phyloP scores from a whole-genome alignment of 2,329 filamentous ascomycete species.

The Aureobasidium sp. region DNA sequence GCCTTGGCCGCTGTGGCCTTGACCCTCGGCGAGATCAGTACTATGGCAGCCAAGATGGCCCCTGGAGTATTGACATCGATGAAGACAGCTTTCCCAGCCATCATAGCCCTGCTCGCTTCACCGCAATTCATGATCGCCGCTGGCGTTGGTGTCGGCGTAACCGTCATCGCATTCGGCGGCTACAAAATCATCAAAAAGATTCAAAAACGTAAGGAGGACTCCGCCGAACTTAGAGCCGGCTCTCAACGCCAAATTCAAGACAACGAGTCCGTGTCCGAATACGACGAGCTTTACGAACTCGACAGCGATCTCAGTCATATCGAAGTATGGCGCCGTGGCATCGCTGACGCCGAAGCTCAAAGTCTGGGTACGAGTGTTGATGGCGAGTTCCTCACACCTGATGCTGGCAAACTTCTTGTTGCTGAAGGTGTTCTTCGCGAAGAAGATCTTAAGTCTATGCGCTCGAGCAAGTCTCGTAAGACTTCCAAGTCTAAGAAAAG shows the following conservation, averaged over 20 bases:
- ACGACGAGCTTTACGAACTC: slow-evolving; percentile 50
- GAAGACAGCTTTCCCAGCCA: slow-evolving; percentile 73
- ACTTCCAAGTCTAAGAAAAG: slow-evolving; percentile 18
- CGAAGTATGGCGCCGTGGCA: slow-evolving; percentile 55
- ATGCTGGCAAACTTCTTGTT: slow-evolving; percentile 38
- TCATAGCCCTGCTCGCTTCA: slow-evolving; percentile 77
- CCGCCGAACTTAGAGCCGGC: slow-evolving; percentile 18
- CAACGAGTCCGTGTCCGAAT: slow-evolving; percentile 22
- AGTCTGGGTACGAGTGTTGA: slow-evolving; percentile 54
- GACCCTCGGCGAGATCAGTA: slow-evolving; percentile 83
- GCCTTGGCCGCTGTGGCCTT: slow-evolving; percentile 89
- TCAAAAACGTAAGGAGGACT: slow-evolving; percentile 34
- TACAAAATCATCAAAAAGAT: slow-evolving; percentile 97
- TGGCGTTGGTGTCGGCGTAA: slow-evolving; percentile 83
- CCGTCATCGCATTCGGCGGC: slow-evolving; percentile 87
- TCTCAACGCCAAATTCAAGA: slow-evolving; percentile 19
- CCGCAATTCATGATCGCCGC: slow-evolving; percentile 94
- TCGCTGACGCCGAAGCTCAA: slow-evolving; percentile 47
- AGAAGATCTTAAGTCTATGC: slow-evolving; percentile 40
- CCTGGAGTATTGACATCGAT: slow-evolving; percentile 67
- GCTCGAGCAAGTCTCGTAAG: slow-evolving; percentile 23
- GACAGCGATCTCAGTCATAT: slow-evolving; percentile 47
- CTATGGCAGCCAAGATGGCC: slow-evolving; percentile 71
- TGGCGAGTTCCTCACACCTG: slow-evolving; percentile 56
- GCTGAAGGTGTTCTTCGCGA: slow-evolving; percentile 39